Evolutionary conservation across 164 flowering plant species (phyloP).

Genomic region (Macadamia integrifolia): DNA sequence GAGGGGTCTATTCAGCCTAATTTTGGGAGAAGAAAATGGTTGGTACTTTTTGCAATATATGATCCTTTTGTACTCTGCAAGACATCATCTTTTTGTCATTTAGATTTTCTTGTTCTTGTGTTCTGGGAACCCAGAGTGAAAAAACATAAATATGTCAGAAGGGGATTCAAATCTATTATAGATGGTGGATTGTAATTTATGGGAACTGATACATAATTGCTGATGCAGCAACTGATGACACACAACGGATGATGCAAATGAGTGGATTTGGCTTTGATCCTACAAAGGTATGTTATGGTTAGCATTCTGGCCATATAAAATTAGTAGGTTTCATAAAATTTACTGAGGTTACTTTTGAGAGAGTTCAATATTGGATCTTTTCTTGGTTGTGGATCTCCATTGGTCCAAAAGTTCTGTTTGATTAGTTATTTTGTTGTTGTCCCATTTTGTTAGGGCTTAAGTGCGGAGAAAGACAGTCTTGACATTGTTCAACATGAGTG

Average conservation of each 20-base stretch:
- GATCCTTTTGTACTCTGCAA: background rate
- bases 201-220: background rate
- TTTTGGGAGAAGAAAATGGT: constrained; percentile 98
- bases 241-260: constrained; percentile 99
- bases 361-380: background rate
- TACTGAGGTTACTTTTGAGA: background rate
- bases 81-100: too few relatives aligned
- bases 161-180: background rate
- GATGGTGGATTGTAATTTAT: background rate
- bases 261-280: constrained; percentile 94
- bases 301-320: background rate
- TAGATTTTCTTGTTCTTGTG: background rate
- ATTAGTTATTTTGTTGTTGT: background rate
- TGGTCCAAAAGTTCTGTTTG: background rate
- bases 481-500: constrained; percentile 94
- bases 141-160: background rate
- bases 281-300: constrained; percentile 49
- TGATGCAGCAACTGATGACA: constrained; percentile 82
- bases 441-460: constrained; percentile 46
- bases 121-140: background rate
- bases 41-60: constrained; percentile 16
- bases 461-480: constrained; percentile 89
- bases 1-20: constrained; percentile 94
- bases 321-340: background rate
- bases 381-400: background rate